These are phyloP conservation scores for Zygosaccharomyces pseudorouxii DNA, from an alignment of 805 yeast genomes.

Conservation along the genomic window DNA sequence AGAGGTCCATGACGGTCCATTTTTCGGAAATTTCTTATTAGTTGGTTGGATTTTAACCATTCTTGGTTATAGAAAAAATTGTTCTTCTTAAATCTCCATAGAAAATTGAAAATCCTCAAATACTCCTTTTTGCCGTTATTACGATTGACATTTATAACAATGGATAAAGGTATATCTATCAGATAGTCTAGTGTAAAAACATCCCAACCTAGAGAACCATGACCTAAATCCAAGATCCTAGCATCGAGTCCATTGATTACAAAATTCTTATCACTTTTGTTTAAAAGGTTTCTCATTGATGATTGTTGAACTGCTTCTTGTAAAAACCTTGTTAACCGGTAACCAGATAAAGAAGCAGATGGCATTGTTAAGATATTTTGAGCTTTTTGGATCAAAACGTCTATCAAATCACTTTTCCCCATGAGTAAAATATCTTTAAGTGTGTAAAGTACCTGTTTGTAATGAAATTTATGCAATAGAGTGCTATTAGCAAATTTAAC, in stretches of 20 bases:
- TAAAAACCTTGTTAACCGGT: constrained; percentile 58
- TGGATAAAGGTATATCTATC: constrained; percentile 47
- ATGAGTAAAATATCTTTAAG: constrained; percentile 64
- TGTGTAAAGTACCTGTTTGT: constrained; percentile 52
- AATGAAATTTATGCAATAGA: constrained; percentile 45
- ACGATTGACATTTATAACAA: constrained; percentile 48
- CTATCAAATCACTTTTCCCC: constrained; percentile 79
- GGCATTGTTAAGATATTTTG: constrained; percentile 51
- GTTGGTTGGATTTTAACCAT: constrained; percentile 41
- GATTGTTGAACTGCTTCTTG: constrained; percentile 59
- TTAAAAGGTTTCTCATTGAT: constrained; percentile 40
- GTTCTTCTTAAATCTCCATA: constrained; percentile 73
- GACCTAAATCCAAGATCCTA: constrained; percentile 66
- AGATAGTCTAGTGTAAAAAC: constrained; percentile 82
- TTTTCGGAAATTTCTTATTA: constrained; percentile 31
- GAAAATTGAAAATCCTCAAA: constrained; percentile 73
- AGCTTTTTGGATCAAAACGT: constrained; percentile 55
- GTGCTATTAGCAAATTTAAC: constrained; percentile 47
- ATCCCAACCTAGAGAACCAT: constrained; percentile 83
- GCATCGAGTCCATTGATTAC: constrained; percentile 69
- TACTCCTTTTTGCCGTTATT: constrained; percentile 53
- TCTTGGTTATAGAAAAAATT: constrained; percentile 45
- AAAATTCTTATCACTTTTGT: constrained; percentile 35
- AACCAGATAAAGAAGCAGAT: constrained; percentile 58
- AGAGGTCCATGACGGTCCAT: constrained; percentile 23